Conservation (phyloP, 345 rosid species). For the Populus euphratica region DNA sequence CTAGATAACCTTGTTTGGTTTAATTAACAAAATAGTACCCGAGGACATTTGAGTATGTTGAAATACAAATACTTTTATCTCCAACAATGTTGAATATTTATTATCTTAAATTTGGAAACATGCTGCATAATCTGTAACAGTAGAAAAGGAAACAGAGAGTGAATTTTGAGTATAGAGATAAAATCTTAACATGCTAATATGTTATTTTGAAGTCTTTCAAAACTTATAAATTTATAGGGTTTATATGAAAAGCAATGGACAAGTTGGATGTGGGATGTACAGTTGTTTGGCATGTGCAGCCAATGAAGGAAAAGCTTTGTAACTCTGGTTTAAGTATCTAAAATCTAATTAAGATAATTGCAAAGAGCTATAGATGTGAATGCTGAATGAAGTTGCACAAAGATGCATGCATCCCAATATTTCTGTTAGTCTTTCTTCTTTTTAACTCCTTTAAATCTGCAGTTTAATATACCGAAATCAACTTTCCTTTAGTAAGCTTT, state of each 20-base stretch:
- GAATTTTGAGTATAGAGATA: neutral
- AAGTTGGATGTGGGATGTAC: neutral
- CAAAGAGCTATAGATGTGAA: neutral
- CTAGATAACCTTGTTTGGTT: neutral
- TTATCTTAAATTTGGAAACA: neutral
- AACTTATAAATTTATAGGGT: neutral
- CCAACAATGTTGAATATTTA: neutral
- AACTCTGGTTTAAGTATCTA: neutral
- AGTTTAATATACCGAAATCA: neutral
- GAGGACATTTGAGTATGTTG: neutral
- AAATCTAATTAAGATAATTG: neutral
- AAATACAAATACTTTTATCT: neutral
- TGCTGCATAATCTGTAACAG: neutral
- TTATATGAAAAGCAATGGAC: neutral
- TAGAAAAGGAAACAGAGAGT: neutral
- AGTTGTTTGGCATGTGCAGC: neutral
- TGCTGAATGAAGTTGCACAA: neutral
- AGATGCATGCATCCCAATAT: neutral
- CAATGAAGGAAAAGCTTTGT: neutral
- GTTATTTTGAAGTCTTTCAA: neutral
- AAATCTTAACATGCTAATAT: neutral
- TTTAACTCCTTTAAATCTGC: no score
- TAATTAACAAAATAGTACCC: neutral
- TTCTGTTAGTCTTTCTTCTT: no score
- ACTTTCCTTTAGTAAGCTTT: neutral